Evolutionary conservation across 306 rosid genomes (phyloP).

Genomic region (Sicyos edulis): DNA sequence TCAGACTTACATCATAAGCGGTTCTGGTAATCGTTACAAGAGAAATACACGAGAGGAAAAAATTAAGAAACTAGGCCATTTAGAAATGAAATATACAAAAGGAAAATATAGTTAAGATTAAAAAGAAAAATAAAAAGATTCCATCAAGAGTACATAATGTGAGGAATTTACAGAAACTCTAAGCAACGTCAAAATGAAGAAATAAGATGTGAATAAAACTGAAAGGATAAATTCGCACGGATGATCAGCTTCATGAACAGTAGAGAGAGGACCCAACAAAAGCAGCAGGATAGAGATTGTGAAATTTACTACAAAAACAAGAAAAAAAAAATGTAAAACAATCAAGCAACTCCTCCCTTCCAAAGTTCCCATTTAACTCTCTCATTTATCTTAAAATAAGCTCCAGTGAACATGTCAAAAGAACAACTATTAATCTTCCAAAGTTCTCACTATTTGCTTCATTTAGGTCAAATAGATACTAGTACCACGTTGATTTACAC

Average conservation of each 20-base stretch:
- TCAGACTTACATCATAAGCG: slow-evolving; percentile 77
- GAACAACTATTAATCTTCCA: background rate
- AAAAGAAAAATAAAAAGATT: background rate
- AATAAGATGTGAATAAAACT: background rate
- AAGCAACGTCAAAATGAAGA: background rate
- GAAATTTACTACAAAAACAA: background rate
- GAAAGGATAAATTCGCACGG: background rate
- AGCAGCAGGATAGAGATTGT: background rate
- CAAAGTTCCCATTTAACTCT: background rate
- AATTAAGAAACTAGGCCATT: background rate
- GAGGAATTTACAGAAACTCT: background rate
- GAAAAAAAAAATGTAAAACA: background rate
- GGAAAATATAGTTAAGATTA: background rate
- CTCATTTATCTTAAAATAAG: background rate
- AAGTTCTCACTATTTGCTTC: background rate
- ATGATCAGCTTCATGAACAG: background rate
- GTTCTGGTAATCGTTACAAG: slow-evolving; percentile 43
- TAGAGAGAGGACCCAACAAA: background rate
- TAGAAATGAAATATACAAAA: background rate
- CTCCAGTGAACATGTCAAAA: background rate
- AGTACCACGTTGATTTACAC: background rate
- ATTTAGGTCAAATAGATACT: background rate
- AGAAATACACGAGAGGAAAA: background rate
- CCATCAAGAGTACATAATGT: background rate
- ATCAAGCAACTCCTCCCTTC: background rate